Percentiles rank a stretch among this genome's conserved stretches.
These are phyloP conservation scores for Sphaerostilbella broomeana DNA, from an alignment of 2,329 filamentous ascomycete genomes.

Conservation along the genomic window DNA sequence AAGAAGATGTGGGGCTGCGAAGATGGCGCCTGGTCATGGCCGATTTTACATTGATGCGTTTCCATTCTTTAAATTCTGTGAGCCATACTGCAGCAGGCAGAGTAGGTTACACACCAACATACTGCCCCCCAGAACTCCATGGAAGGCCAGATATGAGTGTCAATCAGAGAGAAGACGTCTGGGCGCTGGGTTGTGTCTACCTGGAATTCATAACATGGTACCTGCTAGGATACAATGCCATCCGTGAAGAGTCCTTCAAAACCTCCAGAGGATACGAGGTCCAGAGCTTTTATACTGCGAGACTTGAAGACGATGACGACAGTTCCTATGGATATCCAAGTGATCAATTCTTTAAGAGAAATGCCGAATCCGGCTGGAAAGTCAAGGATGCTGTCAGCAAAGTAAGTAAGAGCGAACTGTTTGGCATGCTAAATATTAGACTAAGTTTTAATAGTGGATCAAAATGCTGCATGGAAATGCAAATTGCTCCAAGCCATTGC, in stretches of 20 bases:
- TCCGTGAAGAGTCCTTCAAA: neutral
- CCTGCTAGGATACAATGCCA: neutral
- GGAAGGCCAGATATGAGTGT: neutral
- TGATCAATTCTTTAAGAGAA: neutral
- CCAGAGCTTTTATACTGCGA: neutral
- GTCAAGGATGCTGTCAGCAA: neutral
- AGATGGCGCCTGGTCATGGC: neutral
- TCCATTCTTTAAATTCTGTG: neutral
- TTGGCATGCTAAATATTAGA: neutral
- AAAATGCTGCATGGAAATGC: neutral
- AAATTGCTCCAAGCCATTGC: neutral
- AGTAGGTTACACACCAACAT: neutral
- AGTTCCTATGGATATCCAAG: no score
- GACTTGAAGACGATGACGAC: neutral
- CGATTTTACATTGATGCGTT: neutral
- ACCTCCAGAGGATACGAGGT: neutral
- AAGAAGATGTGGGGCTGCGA: no score
- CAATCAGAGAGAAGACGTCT: constrained; percentile 1
- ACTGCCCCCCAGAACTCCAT: neutral
- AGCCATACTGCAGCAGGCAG: neutral
- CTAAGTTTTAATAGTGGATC: neutral
- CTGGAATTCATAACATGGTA: constrained; percentile 2
- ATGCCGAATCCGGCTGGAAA: neutral
- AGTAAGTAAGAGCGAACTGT: neutral
- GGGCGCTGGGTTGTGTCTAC: constrained; percentile 1